These are phyloP conservation scores for Hypomyces perniciosus DNA, from an alignment of 2,329 filamentous ascomycete genomes.

Conservation along the genomic window DNA sequence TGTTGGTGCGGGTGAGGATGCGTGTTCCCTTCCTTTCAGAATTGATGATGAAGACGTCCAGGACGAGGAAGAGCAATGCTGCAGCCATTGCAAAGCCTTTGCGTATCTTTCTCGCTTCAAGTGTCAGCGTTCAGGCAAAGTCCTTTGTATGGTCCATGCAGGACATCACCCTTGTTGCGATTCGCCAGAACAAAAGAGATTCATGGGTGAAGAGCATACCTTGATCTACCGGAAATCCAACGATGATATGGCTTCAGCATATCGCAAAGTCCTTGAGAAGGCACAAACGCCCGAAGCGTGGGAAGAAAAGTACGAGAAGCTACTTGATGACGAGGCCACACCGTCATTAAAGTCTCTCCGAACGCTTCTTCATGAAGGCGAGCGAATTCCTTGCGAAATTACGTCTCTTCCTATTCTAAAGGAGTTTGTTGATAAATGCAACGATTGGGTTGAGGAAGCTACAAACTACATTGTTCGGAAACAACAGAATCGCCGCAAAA, in stretches of 20 bases:
- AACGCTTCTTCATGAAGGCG: slow-evolving; percentile 81
- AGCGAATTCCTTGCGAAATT: slow-evolving; percentile 89
- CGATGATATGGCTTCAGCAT: slow-evolving; percentile 58
- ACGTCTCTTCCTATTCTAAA: slow-evolving; percentile 75
- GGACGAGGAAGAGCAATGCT: slow-evolving; percentile 94
- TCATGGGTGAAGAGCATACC: slow-evolving; percentile 62
- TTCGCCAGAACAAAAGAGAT: slow-evolving; percentile 58
- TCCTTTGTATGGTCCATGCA: slow-evolving; percentile 76
- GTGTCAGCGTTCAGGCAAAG: slow-evolving; percentile 74
- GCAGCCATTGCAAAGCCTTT: slow-evolving; percentile 86
- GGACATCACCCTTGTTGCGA: slow-evolving; percentile 78
- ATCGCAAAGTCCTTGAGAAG: slow-evolving; percentile 78
- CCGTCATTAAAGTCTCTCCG: slow-evolving; percentile 84
- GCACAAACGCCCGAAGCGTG: slow-evolving; percentile 79
- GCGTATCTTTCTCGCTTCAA: slow-evolving; percentile 86
- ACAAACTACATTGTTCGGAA: slow-evolving; percentile 95
- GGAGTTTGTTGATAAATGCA: slow-evolving; percentile 90
- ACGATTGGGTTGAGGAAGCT: slow-evolving; percentile 96
- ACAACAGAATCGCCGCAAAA: slow-evolving; percentile 94
- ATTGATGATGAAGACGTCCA: slow-evolving; percentile 68
- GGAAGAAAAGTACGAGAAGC: slow-evolving; percentile 82
- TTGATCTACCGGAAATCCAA: slow-evolving; percentile 73
- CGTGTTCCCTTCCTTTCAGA: slow-evolving; percentile 56
- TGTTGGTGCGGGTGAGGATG: slow-evolving; percentile 38
- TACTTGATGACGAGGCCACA: slow-evolving; percentile 75